Conservation (phyloP, 306 rosid species). For the Malus sieversii region DNA sequence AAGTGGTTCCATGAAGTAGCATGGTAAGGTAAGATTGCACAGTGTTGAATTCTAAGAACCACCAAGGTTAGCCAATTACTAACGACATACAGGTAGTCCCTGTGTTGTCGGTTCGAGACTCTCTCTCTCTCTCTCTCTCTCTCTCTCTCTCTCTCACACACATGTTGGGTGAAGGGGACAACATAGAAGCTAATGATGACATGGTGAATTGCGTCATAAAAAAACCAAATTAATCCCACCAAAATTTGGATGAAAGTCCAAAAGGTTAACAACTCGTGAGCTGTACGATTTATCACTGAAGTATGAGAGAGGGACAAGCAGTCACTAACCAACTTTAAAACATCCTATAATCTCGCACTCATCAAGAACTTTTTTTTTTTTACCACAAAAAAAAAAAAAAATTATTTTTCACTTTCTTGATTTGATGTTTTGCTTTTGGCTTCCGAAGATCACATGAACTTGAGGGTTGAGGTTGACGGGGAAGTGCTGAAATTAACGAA, state of each 20-base stretch:
- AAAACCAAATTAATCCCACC: slow-evolving; percentile 8
- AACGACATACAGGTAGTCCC: not conserved
- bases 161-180: not conserved
- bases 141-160: too few relatives aligned
- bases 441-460: slow-evolving; percentile 18
- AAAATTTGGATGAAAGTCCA: slow-evolving; percentile 7
- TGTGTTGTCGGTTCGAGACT: not conserved
- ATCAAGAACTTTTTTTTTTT: slow-evolving; percentile 10
- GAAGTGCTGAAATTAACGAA: too few relatives aligned
- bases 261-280: slow-evolving; percentile 3
- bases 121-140: not conserved
- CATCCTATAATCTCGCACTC: slow-evolving; percentile 31
- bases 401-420: not conserved
- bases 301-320: slow-evolving; percentile 1
- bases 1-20: not conserved
- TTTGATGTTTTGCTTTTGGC: slow-evolving; percentile 14
- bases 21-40: not conserved
- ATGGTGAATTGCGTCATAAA: not conserved
- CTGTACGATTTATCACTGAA: slow-evolving; percentile 8
- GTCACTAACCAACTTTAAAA: slow-evolving; percentile 4
- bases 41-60: slow-evolving; percentile 18
- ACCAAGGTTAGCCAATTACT: not conserved
- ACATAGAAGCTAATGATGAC: not conserved
- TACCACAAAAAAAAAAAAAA: too few relatives aligned
- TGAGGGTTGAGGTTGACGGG: too few relatives aligned